Base-by-base conservation (phyloP, 192 early-diverging fungal genomes). In the Backusella mclennaniae region DNA sequence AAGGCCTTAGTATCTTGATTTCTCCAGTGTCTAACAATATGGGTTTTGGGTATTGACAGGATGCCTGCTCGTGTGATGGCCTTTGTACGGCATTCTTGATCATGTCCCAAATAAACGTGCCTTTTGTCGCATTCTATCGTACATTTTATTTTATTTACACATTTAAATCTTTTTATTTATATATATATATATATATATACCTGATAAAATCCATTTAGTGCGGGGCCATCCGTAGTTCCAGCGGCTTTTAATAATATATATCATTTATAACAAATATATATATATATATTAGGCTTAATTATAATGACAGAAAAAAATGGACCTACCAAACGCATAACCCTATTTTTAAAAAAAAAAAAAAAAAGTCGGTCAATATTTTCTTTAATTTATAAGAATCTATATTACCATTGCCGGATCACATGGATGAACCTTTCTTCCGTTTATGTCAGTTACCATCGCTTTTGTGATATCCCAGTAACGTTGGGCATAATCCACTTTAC, bases 21-120 rank as follows among this genome's bases (percentile, higher is more conserved):
- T 89, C 86, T 19, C 90, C 90, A 1, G 90, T 91, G 36, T 87
- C 85, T 12, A 91, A 69, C 31, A 91, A 67, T 33, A 91, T 85
- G 0, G 76, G 76, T 74, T 91, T 91, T 21, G 89, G 89, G 36
- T 36, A 66, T 39, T 91, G 90, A 74, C 90, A 91, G 11, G 66
- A 44, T 26, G 76, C 52, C 23, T 85, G 83, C 36, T 82, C 77
- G 4, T 79, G 17, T 33, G 75, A 76, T 19, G 86, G 79, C n/a
- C 26, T 75, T 14, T 66, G 42, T 6, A 79, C 23, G 2, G 46
- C n/a, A 35, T 74, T 52, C 12, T 56, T 69, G 12, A 74, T 70
- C 11, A 79, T 56, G 46, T 70, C 73, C 78, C 78, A 79, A 35
- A 74, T 36, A 23, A 71, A 41, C 29, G 73, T 79, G 5, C 78